phyloP scores from a whole-genome alignment of 1,139 yeast genomes.

The Pichia sp. region DNA sequence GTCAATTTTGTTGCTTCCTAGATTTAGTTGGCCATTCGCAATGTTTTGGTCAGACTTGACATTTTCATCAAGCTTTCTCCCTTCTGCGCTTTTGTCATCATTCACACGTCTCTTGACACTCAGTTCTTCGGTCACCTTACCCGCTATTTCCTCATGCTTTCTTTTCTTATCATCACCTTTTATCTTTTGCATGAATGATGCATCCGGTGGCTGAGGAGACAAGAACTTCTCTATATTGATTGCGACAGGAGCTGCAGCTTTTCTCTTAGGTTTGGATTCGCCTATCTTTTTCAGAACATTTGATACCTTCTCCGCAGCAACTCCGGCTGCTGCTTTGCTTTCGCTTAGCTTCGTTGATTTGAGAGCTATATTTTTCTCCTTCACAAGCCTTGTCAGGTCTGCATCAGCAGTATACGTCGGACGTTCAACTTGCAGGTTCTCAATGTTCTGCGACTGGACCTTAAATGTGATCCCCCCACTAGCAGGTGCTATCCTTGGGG shows the following conservation, averaged over 20 bases:
- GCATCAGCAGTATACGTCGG: slow-evolving; percentile 3
- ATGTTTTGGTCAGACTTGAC: background rate
- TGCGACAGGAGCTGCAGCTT: slow-evolving; percentile 7
- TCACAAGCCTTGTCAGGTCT: slow-evolving; percentile 4
- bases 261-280: slow-evolving; percentile 9
- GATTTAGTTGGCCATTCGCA: no score
- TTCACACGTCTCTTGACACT: background rate
- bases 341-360: background rate
- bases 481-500: slow-evolving; percentile 11
- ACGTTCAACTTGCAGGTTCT: background rate
- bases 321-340: no score
- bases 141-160: background rate
- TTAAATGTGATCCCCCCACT: slow-evolving; percentile 10
- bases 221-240: slow-evolving; percentile 19
- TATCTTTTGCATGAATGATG: slow-evolving; percentile 14
- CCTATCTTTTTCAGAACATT: background rate
- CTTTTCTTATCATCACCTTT: slow-evolving; percentile 16
- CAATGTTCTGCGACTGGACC: slow-evolving; percentile 9
- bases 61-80: background rate
- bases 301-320: background rate
- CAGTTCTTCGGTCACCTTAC: no score
- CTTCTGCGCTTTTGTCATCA: background rate
- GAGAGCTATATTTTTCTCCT: background rate
- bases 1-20: no score
- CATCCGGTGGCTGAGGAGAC: slow-evolving; percentile 19